Evolutionary conservation across 2,329 filamentous ascomycete genomes (phyloP).

Genomic region (Leptographium flavum): DNA sequence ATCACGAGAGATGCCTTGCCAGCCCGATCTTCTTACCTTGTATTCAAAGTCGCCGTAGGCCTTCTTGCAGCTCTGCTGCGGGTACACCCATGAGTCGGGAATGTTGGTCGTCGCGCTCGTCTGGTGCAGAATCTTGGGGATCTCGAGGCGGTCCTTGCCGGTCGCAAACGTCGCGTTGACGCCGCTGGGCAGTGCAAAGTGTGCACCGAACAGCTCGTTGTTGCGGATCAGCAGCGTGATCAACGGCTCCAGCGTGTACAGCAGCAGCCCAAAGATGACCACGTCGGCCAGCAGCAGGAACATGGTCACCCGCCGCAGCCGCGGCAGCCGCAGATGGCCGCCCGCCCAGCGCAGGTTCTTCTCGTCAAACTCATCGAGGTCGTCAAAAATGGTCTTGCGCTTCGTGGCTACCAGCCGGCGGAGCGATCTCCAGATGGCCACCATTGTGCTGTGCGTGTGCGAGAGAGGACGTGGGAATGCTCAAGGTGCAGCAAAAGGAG

Average conservation of each 20-base stretch:
- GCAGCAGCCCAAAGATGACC: conserved; percentile 40
- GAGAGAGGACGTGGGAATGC: too few species aligned
- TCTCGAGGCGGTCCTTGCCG: conserved; percentile 1
- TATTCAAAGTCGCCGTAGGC: conserved; percentile 16
- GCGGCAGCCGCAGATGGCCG: neutral
- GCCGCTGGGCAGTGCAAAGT: conserved; percentile 10
- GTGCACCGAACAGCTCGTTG: conserved; percentile 18
- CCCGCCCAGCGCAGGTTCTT: neutral
- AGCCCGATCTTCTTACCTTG: conserved; percentile 14
- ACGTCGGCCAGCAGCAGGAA: conserved; percentile 30
- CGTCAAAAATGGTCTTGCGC: neutral
- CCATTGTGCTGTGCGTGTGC: too few species aligned
- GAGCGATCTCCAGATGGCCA: neutral
- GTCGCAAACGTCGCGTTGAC: neutral
- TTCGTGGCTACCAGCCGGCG: neutral
- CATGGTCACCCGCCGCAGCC: conserved; percentile 24
- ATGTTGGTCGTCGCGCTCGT: conserved; percentile 14
- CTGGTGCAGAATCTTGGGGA: conserved; percentile 19
- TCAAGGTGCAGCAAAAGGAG: neutral
- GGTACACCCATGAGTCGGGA: conserved; percentile 14
- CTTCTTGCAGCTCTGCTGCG: conserved; percentile 14
- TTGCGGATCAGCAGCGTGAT: conserved; percentile 47
- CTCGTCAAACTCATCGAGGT: conserved; percentile 1
- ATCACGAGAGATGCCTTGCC: too few species aligned
- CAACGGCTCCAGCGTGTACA: conserved; percentile 56